A percentile compares a stretch with the other conserved stretches of the same genome.
Conservation (phyloP, 1,284 basidiomycete species). For the Bothia castanella region DNA sequence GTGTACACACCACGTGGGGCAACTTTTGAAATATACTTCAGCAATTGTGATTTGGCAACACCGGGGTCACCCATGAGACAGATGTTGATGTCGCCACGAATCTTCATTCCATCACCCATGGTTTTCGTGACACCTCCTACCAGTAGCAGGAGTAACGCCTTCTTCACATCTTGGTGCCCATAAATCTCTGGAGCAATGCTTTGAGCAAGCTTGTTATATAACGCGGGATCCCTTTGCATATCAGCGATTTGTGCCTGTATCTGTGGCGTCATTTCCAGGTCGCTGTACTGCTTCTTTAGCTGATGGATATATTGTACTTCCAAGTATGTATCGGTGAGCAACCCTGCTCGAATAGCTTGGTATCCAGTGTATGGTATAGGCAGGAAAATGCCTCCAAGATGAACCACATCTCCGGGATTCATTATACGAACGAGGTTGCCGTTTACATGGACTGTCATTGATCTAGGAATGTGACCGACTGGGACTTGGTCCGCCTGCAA, state of each 20-base stretch:
- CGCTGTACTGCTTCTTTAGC: conserved; percentile 95
- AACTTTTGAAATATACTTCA: conserved; percentile 99
- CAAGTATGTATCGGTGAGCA: conserved; percentile 96
- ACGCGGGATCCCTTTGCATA: conserved; percentile 69
- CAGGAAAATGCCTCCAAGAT: conserved; percentile 86
- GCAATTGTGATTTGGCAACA: conserved; percentile 97
- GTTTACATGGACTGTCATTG: conserved; percentile 94
- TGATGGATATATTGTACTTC: conserved; percentile 91
- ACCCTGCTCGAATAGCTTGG: conserved; percentile 87
- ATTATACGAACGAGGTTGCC: conserved; percentile 87
- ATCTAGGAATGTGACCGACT: conserved; percentile 97
- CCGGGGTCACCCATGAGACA: conserved; percentile 99
- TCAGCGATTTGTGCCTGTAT: conserved; percentile 70
- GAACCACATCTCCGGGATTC: conserved; percentile 95
- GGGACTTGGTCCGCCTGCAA: conserved; percentile 95
- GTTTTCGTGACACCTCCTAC: conserved; percentile 95
- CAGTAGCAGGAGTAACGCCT: conserved; percentile 89
- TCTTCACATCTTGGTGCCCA: conserved; percentile 97
- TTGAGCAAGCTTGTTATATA: conserved; percentile 82
- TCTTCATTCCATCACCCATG: conserved; percentile 98
- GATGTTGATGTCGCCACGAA: conserved; percentile 95
- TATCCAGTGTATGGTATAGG: conserved; percentile 89
- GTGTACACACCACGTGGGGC: conserved; percentile 98
- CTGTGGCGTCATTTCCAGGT: conserved; percentile 89
- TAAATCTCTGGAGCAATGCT: conserved; percentile 99